Evolutionary conservation across 768 basidiomycete species (phyloP), one percentile per base, ranked within the genome.

Genomic region (Tricholoma matsutake): DNA sequence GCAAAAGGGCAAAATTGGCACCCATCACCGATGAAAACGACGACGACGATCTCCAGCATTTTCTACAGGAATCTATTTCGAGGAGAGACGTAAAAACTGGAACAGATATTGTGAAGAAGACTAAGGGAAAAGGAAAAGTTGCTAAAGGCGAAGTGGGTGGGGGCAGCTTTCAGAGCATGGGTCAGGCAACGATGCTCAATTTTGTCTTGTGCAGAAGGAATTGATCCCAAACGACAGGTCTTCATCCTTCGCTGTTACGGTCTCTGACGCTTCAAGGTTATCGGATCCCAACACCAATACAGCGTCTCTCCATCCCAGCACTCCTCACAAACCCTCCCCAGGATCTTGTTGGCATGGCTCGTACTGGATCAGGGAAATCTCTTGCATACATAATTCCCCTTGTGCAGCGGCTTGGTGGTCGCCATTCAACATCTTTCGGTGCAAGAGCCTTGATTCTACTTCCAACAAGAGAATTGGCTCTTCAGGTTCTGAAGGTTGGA

Each of bases 331-430:
- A 83, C 43, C 94, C 96, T 41, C 94, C 95, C 8, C 81, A 91
- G 56, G 96, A 97, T 75, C 86, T 99, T 13, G 94, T 98, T 13
- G 96, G 94, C 43, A 99, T 98, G 97, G 96, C 97, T 37, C 85
- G 97, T 37, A 99, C 97, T 4, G 97, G 97, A 43, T 97, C 95
- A 1, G 97, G 97, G 61, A 98, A 98, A 77, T 96, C 96, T 9
- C 84, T 99, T 35, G 96, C 96, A 18, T 99, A 96, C 72, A 86
- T 98, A 82, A 78, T 98, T 25, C 97, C 97, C 54, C 82, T 99
- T 14, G 80, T 97, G 0, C 91, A 96, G 60, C 83, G 93, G 51
- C 83, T 99, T 7, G 86, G 89, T 6, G 92, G 92, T 8, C 79
- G 86, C 35, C 95, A 97, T 70, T 81, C 86, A 0, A 83, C 86